These are phyloP conservation scores for Phyllosticta ampelicida DNA, from an alignment of 2,329 filamentous ascomycete species.

Conservation along the genomic window DNA sequence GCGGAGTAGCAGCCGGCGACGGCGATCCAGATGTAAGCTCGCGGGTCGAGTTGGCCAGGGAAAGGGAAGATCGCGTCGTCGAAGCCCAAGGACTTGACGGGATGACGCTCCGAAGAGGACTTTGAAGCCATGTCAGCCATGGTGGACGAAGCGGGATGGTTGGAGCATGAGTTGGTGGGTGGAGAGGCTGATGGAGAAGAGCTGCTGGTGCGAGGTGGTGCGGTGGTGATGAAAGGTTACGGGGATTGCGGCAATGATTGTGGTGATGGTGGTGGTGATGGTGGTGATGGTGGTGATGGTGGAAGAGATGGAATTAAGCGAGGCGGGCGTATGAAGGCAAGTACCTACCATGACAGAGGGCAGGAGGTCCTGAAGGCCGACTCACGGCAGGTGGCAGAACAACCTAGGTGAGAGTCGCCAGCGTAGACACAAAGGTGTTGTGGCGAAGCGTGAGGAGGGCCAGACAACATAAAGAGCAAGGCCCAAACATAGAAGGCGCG, in stretches of 20 bases:
- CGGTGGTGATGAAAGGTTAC: too few relatives aligned
- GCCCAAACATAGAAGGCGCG: background rate
- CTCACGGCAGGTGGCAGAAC: background rate
- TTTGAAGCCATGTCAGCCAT: background rate
- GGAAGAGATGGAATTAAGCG: background rate
- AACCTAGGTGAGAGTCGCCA: background rate
- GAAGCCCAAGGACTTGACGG: background rate
- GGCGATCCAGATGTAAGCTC: constrained; percentile 1
- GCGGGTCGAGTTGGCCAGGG: background rate
- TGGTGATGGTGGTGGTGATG: background rate
- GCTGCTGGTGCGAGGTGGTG: too few relatives aligned
- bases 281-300: background rate
- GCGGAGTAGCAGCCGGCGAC: constrained; percentile 6
- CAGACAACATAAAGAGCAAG: background rate
- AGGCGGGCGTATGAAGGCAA: background rate
- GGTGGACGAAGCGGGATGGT: background rate
- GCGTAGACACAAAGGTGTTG: too few relatives aligned
- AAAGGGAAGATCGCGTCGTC: background rate
- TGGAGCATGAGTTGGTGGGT: background rate
- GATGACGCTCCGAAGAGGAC: background rate
- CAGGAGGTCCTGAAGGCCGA: background rate
- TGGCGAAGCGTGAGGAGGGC: too few relatives aligned
- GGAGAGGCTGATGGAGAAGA: background rate
- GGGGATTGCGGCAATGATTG: background rate
- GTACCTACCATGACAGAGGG: background rate